These are phyloP conservation scores for Berkeleyomyces rouxiae DNA, from an alignment of 2,329 filamentous ascomycete genomes.

Conservation along the genomic window DNA sequence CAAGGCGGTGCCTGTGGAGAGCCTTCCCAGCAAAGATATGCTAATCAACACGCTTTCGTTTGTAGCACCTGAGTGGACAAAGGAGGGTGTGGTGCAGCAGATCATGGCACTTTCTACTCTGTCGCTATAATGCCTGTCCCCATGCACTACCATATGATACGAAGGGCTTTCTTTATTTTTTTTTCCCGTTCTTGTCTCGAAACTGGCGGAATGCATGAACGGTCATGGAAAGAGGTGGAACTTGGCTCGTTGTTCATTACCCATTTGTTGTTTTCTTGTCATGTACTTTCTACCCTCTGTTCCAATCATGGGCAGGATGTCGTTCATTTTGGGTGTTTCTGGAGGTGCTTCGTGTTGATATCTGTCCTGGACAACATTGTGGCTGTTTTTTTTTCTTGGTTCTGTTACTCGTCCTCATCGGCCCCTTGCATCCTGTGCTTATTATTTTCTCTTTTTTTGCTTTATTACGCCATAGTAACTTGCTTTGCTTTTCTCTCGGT, in stretches of 20 bases:
- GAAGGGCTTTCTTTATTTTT: conserved; percentile 1
- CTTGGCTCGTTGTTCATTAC: not conserved
- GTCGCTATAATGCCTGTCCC: conserved; percentile 3
- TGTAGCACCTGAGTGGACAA: conserved; percentile 42
- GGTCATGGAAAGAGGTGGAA: not conserved
- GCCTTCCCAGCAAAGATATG: conserved; percentile 49
- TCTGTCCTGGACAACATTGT: conserved; percentile 1
- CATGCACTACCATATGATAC: not conserved
- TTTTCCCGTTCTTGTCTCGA: not conserved
- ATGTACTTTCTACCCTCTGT: too few species aligned
- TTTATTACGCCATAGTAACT: not conserved
- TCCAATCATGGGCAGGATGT: not conserved
- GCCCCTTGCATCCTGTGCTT: not conserved
- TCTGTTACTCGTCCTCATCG: not conserved
- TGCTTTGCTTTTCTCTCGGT: not conserved
- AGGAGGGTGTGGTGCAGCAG: conserved; percentile 50
- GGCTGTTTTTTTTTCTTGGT: not conserved
- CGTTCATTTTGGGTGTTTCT: not conserved
- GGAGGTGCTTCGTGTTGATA: conserved; percentile 2
- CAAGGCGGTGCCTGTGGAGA: conserved; percentile 38
- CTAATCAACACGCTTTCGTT: conserved; percentile 52
- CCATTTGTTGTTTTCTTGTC: not conserved
- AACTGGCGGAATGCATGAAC: not conserved
- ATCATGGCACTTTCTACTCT: conserved; percentile 57
- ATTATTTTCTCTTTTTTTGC: not conserved